phyloP scores from a whole-genome alignment of 805 yeast species.

The Candida vartiovaarae region DNA sequence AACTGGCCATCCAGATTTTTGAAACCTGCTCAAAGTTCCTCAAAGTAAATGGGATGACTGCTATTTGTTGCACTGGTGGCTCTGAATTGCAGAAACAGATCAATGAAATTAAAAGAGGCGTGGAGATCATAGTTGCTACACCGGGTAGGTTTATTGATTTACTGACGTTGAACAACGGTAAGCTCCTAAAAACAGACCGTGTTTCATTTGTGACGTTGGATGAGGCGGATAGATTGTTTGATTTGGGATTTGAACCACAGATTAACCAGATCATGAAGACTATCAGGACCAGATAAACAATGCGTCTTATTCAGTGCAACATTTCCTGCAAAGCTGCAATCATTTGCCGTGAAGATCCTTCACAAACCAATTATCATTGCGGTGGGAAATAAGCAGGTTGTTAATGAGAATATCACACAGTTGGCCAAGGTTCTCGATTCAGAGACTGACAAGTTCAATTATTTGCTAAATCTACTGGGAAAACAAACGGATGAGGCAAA shows the following conservation, averaged over 20 bases:
- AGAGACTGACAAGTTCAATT: constrained; percentile 48
- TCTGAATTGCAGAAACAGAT: constrained; percentile 78
- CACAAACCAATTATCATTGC: constrained; percentile 64
- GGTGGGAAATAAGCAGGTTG: constrained; percentile 75
- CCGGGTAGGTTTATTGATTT: constrained; percentile 94
- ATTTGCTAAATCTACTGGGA: constrained; percentile 50
- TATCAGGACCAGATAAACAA: constrained; percentile 82
- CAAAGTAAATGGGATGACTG: constrained; percentile 39
- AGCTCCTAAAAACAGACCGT: constrained; percentile 54
- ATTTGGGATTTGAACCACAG: constrained; percentile 96
- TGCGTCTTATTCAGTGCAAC: constrained; percentile 93
- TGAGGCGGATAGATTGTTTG: constrained; percentile 96
- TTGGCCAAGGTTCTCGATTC: constrained; percentile 50
- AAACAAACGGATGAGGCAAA: constrained; percentile 35
- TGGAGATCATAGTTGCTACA: constrained; percentile 81
- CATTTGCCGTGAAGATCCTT: constrained; percentile 60
- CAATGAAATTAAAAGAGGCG: constrained; percentile 67
- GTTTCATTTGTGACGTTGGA: constrained; percentile 84
- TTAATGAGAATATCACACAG: constrained; percentile 76
- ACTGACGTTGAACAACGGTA: constrained; percentile 74
- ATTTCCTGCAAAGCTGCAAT: constrained; percentile 74
- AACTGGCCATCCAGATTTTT: constrained; percentile 77
- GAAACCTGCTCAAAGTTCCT: constrained; percentile 59
- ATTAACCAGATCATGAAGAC: constrained; percentile 71
- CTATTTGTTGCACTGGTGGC: constrained; percentile 89